A percentile compares a stretch with the other conserved stretches of the same genome.
phyloP scores from a whole-genome alignment of 2,329 filamentous ascomycete species.

The Cladophialophora psammophila region DNA sequence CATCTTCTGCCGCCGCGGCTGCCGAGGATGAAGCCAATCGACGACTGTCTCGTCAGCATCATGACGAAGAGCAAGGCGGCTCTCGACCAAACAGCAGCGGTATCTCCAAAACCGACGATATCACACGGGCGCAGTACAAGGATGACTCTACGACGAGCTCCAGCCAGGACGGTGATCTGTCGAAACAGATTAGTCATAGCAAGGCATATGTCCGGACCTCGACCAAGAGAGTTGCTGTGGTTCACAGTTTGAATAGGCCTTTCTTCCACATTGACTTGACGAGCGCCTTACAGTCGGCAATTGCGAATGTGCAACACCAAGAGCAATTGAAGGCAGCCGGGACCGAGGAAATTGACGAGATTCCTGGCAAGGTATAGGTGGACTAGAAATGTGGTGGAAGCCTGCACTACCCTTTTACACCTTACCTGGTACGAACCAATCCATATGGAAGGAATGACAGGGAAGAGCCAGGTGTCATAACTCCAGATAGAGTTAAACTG shows the following conservation, averaged over 20 bases:
- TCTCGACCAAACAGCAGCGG: conserved; percentile 7
- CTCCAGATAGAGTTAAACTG: background rate
- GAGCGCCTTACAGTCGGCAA: conserved; percentile 84
- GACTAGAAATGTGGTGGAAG: background rate
- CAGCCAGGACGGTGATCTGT: conserved; percentile 48
- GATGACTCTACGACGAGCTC: conserved; percentile 43
- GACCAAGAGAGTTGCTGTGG: conserved; percentile 62
- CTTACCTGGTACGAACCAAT: background rate
- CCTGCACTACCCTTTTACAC: background rate
- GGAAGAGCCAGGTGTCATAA: too few relatives aligned
- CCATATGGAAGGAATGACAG: background rate
- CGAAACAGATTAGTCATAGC: conserved; percentile 57
- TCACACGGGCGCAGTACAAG: conserved; percentile 11
- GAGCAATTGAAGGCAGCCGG: conserved; percentile 18
- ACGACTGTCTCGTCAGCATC: conserved; percentile 26
- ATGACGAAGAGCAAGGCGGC: conserved; percentile 44
- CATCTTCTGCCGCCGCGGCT: conserved; percentile 70
- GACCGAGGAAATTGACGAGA: conserved; percentile 3
- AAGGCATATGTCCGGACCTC: conserved; percentile 51
- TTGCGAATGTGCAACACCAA: conserved; percentile 72
- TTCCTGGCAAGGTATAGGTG: background rate
- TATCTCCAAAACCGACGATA: conserved; percentile 14
- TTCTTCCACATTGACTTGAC: conserved; percentile 95
- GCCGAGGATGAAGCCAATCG: conserved; percentile 70
- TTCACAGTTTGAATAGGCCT: conserved; percentile 86